These are phyloP conservation scores for Fusarium sp. DNA, from an alignment of 2,329 filamentous ascomycete species.

Conservation along the genomic window DNA sequence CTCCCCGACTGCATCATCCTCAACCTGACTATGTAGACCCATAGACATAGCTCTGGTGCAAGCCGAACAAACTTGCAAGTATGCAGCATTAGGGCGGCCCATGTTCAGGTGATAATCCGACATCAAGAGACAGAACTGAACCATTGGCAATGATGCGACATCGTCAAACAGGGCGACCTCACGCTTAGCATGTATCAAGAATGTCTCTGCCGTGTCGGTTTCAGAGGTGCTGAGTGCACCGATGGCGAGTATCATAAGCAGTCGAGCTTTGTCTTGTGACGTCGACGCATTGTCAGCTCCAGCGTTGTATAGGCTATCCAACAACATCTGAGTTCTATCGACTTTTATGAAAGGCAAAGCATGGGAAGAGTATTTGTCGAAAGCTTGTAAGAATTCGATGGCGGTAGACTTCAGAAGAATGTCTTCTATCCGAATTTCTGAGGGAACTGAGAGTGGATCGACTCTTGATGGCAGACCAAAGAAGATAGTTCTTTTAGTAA, in stretches of 20 bases:
- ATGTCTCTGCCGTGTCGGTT: rapidly evolving
- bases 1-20: too few species aligned
- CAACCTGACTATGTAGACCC: not conserved
- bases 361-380: not conserved
- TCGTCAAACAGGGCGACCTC: not conserved
- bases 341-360: rapidly evolving
- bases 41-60: not conserved
- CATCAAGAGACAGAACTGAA: not conserved
- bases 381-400: rapidly evolving
- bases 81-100: not conserved
- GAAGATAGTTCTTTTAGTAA: not conserved
- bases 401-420: rapidly evolving
- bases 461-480: not conserved
- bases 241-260: not conserved
- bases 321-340: rapidly evolving
- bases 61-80: not conserved
- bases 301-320: not conserved
- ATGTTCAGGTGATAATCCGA: not conserved
- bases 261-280: not conserved
- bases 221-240: not conserved
- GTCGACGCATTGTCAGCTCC: rapidly evolving
- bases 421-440: too few species aligned
- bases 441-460: rapidly evolving
- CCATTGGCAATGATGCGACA: not conserved
- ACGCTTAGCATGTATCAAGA: not conserved